Percentiles rank a stretch among this genome's conserved stretches.
phyloP scores from a whole-genome alignment of 441 rosid genomes.

The Dalechampia spathulata region DNA sequence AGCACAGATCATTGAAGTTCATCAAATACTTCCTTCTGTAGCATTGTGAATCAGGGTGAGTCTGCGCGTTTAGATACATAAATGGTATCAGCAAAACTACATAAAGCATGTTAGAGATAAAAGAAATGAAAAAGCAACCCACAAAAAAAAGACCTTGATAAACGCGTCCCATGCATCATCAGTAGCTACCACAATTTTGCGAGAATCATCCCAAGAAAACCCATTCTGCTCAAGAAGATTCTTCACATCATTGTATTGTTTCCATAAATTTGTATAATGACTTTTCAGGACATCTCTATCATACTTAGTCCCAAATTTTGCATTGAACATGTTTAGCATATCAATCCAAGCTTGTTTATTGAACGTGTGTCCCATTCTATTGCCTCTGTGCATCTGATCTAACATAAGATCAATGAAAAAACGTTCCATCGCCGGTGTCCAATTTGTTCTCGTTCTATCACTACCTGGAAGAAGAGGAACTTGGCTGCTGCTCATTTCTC shows the following conservation, averaged over 20 bases:
- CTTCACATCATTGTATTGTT: conserved; percentile 49
- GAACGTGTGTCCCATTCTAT: conserved; percentile 54
- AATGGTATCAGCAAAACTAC: conserved; percentile 2
- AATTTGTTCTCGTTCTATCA: conserved; percentile 31
- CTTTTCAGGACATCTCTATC: conserved; percentile 42
- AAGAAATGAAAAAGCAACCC: neutral
- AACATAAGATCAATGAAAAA: conserved; percentile 48
- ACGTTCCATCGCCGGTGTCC: conserved; percentile 42
- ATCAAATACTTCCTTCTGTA: conserved; percentile 35
- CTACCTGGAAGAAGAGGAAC: conserved; percentile 1
- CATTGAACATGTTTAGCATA: conserved; percentile 36
- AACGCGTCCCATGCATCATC: conserved; percentile 32
- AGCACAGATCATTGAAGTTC: conserved; percentile 47
- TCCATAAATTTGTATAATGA: conserved; percentile 43
- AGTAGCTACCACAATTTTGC: conserved; percentile 39
- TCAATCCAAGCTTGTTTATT: conserved; percentile 55
- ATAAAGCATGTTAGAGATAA: neutral
- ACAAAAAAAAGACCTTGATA: conserved; percentile 23
- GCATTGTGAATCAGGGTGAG: conserved; percentile 39
- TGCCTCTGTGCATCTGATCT: conserved; percentile 45
- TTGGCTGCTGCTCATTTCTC: conserved; percentile 23
- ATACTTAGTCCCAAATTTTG: conserved; percentile 37
- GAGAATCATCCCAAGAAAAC: conserved; percentile 47
- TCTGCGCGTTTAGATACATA: conserved; percentile 40
- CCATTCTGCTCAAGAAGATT: conserved; percentile 43